Base-by-base conservation (phyloP, 2,329 filamentous ascomycete genomes). In the Fusarium sp. region DNA sequence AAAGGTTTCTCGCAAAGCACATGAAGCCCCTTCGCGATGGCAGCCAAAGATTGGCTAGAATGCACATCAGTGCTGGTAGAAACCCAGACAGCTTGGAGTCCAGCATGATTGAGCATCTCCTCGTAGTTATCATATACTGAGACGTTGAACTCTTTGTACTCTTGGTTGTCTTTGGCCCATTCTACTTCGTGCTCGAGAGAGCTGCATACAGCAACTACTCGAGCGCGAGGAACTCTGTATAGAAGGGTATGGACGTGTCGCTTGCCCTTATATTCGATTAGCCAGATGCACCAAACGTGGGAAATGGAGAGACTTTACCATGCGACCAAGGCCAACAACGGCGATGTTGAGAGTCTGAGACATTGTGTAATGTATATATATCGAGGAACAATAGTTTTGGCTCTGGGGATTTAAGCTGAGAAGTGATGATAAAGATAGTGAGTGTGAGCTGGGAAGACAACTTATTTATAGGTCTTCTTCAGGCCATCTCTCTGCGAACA, bases 1-100 rank as follows among this genome's bases (percentile, higher is more conserved):
- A 72, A 35, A 3, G 70, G 70, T 47, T 71, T 72, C 57, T 72
- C 70, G 5, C 70, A 72, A 7, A 72, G 52, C 3, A 71, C 63
- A 2, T 72, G 70, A 5, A 70, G 55, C 8, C 55, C 57, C 9
- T 69, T 65, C 1, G 29, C 44, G 5, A 72, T 68, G 0, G 66
- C 69, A 12, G 48, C 31, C 2, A 71, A 35, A 0, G 69, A 64
- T 33, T 71, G 66, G 2, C 57, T 66, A 3, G 69, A 63, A 12
- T 72, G 68, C 0, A 66, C 63, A 12, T 68, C 62, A 1, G 69
- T 71, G 12, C 62, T 68, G 18, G 68, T 69, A 2, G 69, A 69
- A 5, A 71, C 43, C 56, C 66, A 67, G 0, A 72, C 69, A 23
- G 69, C 68, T 21, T 72, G 61, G 1, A 71, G 68, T 0, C 50